Evolutionary conservation across 202 grass and related monocot species (phyloP).

Genomic region (Zizania palustris): DNA sequence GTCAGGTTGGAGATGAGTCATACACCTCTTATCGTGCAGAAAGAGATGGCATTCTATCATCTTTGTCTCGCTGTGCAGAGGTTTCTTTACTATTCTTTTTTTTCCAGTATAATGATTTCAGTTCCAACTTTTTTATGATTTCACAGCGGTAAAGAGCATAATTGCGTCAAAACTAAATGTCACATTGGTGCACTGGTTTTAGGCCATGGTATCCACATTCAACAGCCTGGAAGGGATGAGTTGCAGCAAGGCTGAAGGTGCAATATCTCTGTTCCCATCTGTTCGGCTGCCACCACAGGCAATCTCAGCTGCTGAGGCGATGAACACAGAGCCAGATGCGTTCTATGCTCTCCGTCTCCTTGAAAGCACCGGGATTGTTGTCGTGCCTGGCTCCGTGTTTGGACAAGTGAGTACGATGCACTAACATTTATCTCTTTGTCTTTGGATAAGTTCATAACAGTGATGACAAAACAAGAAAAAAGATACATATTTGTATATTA

Average conservation of each 20-base stretch:
- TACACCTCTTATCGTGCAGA: constrained; percentile 59
- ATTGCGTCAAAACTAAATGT: not conserved
- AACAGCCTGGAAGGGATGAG: constrained; percentile 66
- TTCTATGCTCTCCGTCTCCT: constrained; percentile 69
- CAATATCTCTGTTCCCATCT: constrained; percentile 73
- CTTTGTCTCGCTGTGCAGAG: constrained; percentile 67
- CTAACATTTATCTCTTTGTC: constrained; percentile 3
- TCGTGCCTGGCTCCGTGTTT: constrained; percentile 70
- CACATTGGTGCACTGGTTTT: constrained; percentile 19
- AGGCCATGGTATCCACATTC: constrained; percentile 65
- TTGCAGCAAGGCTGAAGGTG: constrained; percentile 76
- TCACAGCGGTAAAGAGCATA: not conserved
- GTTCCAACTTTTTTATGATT: not conserved
- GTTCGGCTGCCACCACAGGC: constrained; percentile 57
- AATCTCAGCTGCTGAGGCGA: constrained; percentile 55
- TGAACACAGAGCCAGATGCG: constrained; percentile 49
- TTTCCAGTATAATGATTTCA: constrained; percentile 14
- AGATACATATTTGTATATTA: not conserved
- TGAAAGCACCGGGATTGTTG: constrained; percentile 61
- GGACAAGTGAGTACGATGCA: constrained; percentile 57
- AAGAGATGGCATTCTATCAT: constrained; percentile 60
- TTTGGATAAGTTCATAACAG: not conserved
- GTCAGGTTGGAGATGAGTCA: constrained; percentile 78
- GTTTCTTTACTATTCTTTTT: constrained; percentile 39
- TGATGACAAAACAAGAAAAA: not conserved